A percentile compares a stretch with the other conserved stretches of the same genome.
These are phyloP conservation scores for Lipomyces orientalis DNA, from an alignment of 805 yeast species.

Conservation along the genomic window DNA sequence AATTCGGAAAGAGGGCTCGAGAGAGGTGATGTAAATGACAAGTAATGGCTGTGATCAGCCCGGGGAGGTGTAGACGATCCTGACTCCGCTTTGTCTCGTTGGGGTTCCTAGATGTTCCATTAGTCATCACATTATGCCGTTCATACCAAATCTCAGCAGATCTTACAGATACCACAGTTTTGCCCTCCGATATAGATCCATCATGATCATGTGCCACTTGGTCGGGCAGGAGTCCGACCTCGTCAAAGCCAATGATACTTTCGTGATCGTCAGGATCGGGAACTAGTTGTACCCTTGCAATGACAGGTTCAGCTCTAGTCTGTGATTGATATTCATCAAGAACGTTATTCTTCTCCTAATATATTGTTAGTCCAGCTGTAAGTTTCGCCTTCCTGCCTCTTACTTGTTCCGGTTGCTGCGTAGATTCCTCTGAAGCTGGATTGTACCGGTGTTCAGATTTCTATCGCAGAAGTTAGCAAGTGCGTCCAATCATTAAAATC, in stretches of 20 bases:
- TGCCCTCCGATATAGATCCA: constrained; percentile 7
- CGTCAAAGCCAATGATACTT: background rate
- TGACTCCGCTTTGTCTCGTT: background rate
- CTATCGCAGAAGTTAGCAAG: background rate
- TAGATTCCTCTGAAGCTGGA: background rate
- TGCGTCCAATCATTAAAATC: too few relatives aligned
- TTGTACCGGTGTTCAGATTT: background rate
- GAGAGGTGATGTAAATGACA: constrained; percentile 10
- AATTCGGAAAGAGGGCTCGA: constrained; percentile 25
- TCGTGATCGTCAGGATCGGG: background rate
- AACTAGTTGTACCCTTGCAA: background rate
- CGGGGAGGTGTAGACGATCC: background rate
- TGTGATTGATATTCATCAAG: background rate
- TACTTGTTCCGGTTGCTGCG: background rate
- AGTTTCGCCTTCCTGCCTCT: background rate
- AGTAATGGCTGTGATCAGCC: background rate
- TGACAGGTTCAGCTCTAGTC: background rate
- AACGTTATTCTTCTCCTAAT: constrained; percentile 5
- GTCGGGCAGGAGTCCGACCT: background rate
- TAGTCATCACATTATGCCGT: background rate
- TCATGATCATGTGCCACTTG: background rate
- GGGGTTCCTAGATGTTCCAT: background rate
- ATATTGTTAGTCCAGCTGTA: constrained; percentile 4
- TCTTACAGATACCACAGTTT: background rate
- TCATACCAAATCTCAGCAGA: background rate